Evolutionary conservation across 495 filamentous ascomycete species (phyloP).

Genomic region (Penicillium verhagenii): DNA sequence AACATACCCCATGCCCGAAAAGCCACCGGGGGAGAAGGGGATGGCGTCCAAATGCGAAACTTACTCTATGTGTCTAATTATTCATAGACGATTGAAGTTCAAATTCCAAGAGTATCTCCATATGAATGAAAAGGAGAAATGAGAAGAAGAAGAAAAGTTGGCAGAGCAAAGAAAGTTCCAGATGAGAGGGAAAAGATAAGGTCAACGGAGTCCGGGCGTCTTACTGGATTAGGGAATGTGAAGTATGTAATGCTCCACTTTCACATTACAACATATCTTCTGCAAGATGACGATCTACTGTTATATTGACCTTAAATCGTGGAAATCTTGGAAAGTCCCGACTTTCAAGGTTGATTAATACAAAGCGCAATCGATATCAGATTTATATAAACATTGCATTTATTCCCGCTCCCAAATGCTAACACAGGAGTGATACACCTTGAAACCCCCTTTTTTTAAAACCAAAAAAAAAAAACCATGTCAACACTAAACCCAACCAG

Average conservation of each 20-base stretch:
- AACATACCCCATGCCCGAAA: constrained; percentile 18
- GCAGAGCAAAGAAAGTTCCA: not conserved
- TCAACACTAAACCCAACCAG: too few relatives aligned
- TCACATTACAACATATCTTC: not conserved
- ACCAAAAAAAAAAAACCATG: too few relatives aligned
- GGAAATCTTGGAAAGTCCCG: too few relatives aligned
- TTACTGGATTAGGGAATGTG: not conserved
- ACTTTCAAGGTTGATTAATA: too few relatives aligned
- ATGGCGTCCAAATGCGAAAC: not conserved
- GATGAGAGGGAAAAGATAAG: not conserved
- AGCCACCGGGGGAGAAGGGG: constrained; percentile 9
- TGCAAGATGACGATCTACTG: not conserved
- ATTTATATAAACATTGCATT: too few relatives aligned
- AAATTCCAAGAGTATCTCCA: not conserved
- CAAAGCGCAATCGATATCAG: too few relatives aligned
- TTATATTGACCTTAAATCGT: too few relatives aligned
- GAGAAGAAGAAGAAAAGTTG: not conserved
- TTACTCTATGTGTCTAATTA: not conserved
- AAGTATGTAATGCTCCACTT: not conserved
- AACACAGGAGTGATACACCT: too few relatives aligned
- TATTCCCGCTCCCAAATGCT: too few relatives aligned
- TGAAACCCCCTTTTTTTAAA: too few relatives aligned
- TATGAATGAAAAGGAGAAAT: not conserved
- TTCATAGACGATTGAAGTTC: not conserved
- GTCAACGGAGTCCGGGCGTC: not conserved